Evolutionary conservation across 768 basidiomycete genomes (phyloP).

Genomic region (Scleroderma citrinum): DNA sequence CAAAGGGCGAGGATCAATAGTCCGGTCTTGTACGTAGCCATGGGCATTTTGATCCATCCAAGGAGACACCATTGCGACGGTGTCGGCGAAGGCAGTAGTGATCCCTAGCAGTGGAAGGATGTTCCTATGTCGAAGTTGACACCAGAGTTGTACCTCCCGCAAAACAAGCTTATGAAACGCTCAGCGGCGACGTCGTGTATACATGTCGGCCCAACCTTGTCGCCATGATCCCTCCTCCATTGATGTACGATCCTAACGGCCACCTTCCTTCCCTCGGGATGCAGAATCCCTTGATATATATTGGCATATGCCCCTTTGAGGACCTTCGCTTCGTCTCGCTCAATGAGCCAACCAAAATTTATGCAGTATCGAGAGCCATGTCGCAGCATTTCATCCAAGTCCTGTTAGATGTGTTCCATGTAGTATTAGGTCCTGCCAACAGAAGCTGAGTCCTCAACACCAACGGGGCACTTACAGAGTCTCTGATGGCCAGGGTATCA

Average conservation of each 20-base stretch:
- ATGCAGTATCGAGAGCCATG: not conserved
- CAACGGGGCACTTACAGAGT: not conserved
- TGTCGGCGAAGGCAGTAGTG: conserved; percentile 13
- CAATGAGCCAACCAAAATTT: not conserved
- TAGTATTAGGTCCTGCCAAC: not conserved
- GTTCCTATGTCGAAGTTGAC: conserved; percentile 10
- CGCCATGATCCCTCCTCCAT: not conserved
- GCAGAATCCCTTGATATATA: not conserved
- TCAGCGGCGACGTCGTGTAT: not conserved
- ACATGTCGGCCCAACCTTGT: not conserved
- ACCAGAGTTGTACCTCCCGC: conserved; percentile 7
- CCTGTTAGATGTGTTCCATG: not conserved
- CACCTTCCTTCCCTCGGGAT: not conserved
- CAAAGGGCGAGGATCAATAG: not conserved
- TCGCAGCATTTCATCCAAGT: not conserved
- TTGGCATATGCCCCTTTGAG: not conserved
- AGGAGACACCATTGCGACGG: conserved; percentile 15
- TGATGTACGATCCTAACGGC: not conserved
- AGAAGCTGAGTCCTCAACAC: not conserved
- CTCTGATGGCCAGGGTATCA: not conserved
- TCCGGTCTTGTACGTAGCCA: not conserved
- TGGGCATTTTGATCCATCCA: conserved; percentile 8
- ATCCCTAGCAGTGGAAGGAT: conserved; percentile 14
- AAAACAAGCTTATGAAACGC: not conserved
- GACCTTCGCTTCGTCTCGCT: not conserved